Evolutionary conservation across 495 filamentous ascomycete genomes (phyloP).

Genomic region (Letharia lupina): DNA sequence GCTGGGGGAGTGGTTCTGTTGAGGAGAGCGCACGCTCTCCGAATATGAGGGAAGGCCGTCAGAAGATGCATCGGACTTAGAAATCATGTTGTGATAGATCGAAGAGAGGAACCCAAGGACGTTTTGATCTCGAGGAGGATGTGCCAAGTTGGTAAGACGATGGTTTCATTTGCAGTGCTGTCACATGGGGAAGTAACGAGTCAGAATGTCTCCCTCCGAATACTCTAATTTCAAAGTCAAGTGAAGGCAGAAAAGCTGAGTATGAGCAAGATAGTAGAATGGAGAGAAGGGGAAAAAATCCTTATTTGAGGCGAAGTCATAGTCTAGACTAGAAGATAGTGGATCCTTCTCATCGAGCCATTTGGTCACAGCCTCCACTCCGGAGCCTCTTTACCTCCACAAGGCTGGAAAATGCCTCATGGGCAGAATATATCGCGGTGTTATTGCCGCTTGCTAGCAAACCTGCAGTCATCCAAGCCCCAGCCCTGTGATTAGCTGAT

Average conservation of each 20-base stretch:
- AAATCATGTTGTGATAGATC: background rate
- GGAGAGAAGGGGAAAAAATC: background rate
- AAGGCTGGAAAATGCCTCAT: slow-evolving; percentile 5
- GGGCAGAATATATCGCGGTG: background rate
- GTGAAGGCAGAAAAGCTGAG: background rate
- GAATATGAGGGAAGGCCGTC: slow-evolving; percentile 17
- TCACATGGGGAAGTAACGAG: background rate
- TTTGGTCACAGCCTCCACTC: too few species aligned
- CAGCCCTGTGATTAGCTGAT: too few species aligned
- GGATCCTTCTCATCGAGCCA: too few species aligned
- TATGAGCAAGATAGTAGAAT: background rate
- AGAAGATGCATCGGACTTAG: background rate
- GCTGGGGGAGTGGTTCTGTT: background rate
- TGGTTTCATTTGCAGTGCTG: background rate
- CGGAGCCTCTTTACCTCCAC: background rate
- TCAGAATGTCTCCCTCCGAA: background rate
- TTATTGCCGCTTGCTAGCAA: too few species aligned
- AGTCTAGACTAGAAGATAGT: background rate
- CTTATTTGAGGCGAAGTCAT: background rate
- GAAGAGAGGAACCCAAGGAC: background rate
- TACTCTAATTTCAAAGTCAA: background rate
- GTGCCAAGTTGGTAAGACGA: background rate
- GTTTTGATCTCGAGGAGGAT: background rate
- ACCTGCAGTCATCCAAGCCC: too few species aligned
- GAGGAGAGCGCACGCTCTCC: slow-evolving; percentile 12